Conservation (phyloP, 768 basidiomycete species). For the Infundibulicybe gibba region DNA sequence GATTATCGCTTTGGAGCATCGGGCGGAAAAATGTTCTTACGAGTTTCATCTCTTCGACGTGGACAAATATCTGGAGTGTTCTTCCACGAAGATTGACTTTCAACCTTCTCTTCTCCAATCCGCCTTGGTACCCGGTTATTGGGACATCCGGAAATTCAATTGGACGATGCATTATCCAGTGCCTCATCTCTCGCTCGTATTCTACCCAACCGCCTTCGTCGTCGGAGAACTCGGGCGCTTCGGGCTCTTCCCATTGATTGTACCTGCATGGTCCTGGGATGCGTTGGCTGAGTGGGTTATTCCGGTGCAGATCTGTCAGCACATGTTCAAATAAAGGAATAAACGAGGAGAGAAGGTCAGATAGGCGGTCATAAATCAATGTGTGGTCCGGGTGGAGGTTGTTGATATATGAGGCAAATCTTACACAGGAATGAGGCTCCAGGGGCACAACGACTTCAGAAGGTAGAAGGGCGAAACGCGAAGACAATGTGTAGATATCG, state of each 20-base stretch:
- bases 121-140: conserved; percentile 38
- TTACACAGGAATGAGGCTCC: conserved; percentile 14
- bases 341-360: conserved; percentile 27
- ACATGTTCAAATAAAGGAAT: conserved; percentile 50
- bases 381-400: conserved; percentile 36
- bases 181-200: conserved; percentile 37
- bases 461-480: conserved; percentile 38
- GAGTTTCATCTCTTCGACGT: conserved; percentile 34
- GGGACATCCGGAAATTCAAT: conserved; percentile 44
- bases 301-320: conserved; percentile 48
- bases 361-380: conserved; percentile 26
- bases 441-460: conserved; percentile 34
- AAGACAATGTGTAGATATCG: conserved; percentile 37
- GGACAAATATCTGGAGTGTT: conserved; percentile 38
- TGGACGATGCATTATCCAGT: conserved; percentile 41
- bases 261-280: conserved; percentile 39
- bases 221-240: conserved; percentile 43
- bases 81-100: conserved; percentile 31
- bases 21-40: conserved; percentile 24
- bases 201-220: conserved; percentile 43
- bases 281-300: conserved; percentile 39
- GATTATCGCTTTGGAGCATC: conserved; percentile 1
- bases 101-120: conserved; percentile 37
- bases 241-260: conserved; percentile 44
- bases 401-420: conserved; percentile 50